Evolutionary conservation across 2,329 filamentous ascomycete genomes (phyloP), one percentile per base, ranked within the genome.

Genomic region (Tolypocladium guangdongense): DNA sequence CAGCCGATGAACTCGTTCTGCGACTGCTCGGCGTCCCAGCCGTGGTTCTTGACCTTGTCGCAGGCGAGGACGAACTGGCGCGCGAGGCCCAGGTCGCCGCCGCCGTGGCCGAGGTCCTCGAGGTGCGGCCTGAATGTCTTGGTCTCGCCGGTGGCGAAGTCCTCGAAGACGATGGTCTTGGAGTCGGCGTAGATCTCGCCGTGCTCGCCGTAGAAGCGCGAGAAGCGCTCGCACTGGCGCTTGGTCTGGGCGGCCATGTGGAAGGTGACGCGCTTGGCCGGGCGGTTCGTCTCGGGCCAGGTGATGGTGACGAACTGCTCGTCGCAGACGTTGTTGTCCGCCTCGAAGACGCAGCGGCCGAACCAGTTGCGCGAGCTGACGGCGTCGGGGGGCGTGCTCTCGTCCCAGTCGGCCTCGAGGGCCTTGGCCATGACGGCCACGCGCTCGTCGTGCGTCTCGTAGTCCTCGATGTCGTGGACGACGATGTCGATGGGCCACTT

Each of bases 191-290:
- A 82, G 32, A 97, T 82, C 70, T 97, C 92, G 45, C 92, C 93
- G 50, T 82, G 75, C 0, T 87, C 88, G 49, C 93, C 93, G 70
- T 96, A 96, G 48, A 96, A 82, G 55, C 88, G 76, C 0, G 89
- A 90, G 55, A 90, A 86, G 4, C 93, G 83, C 59, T 95, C 81
- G 67, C 92, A 97, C 60, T 95, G 86, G 64, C 86, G 86, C 64
- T 88, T 84, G 0, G 91, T 95, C 56, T 91, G 88, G 2, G 92
- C 90, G 2, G 92, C 86, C 92, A 97, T 96, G 69, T 97, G 92
- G 66, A 97, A 88, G 2, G 84, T 84, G 1, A 91, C 92, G 18
- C 86, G 90, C 72, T 97, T 97, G 45, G 89, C 82, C 2, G 82
- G 82, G 27, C 83, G 75, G 48, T 54, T 56, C n/a, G 62, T 60